These are phyloP conservation scores for Talaromyces rugulosus DNA, from an alignment of 2,329 filamentous ascomycete genomes.

Conservation along the genomic window DNA sequence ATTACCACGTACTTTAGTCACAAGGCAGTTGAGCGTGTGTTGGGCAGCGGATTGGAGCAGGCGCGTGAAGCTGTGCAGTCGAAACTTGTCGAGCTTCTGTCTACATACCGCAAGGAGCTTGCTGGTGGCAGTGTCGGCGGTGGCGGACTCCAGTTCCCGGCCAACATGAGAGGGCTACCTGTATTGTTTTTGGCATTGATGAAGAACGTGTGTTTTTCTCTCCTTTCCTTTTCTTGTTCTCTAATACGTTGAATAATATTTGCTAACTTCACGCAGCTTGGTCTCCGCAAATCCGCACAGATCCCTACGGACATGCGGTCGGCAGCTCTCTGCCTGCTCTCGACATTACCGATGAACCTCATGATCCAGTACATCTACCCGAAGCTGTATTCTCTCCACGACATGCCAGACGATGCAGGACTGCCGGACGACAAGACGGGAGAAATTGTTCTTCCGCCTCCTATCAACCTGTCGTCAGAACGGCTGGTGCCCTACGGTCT, in stretches of 20 bases:
- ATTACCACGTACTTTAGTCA: conserved; percentile 94
- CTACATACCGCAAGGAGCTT: conserved; percentile 95
- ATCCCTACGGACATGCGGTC: conserved; percentile 92
- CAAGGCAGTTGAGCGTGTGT: conserved; percentile 88
- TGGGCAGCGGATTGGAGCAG: conserved; percentile 82
- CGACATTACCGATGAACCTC: conserved; percentile 83
- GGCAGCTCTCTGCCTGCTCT: conserved; percentile 88
- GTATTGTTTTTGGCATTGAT: conserved; percentile 90
- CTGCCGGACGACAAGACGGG: conserved; percentile 79
- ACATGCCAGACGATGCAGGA: conserved; percentile 94
- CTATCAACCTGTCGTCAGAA: conserved; percentile 82
- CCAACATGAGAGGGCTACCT: conserved; percentile 83
- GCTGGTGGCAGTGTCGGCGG: conserved; percentile 93
- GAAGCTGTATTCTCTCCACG: conserved; percentile 78
- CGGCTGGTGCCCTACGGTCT: conserved; percentile 83
- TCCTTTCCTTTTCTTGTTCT: conserved; percentile 12
- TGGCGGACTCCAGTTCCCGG: conserved; percentile 86
- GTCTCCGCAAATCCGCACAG: conserved; percentile 84
- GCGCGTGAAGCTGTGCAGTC: conserved; percentile 85
- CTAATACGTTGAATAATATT: conserved; percentile 20
- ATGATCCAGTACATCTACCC: conserved; percentile 92
- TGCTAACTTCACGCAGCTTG: conserved; percentile 45
- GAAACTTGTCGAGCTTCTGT: conserved; percentile 86
- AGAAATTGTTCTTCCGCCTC: conserved; percentile 80
- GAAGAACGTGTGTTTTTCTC: conserved; percentile 68